phyloP scores from a whole-genome alignment of 768 basidiomycete genomes.

The Mycena maculata region DNA sequence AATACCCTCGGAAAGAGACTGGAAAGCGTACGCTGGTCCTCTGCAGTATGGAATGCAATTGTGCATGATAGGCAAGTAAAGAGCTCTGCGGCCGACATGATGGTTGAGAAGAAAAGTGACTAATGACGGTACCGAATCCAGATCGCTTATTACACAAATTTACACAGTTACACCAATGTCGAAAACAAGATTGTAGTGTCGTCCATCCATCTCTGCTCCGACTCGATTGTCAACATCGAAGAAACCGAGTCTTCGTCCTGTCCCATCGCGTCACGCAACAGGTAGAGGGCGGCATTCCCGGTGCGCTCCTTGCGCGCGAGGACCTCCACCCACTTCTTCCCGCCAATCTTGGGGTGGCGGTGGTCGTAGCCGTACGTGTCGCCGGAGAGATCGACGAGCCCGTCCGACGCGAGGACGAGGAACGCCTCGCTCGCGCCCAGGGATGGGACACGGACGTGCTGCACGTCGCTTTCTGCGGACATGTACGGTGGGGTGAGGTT shows the following conservation, averaged over 20 bases:
- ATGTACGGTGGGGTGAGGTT: slow-evolving; percentile 67
- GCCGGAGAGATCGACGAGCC: slow-evolving; percentile 59
- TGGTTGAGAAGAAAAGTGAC: slow-evolving; percentile 17
- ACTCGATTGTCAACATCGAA: slow-evolving; percentile 61
- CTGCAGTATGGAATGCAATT: slow-evolving; percentile 85
- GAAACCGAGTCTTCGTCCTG: slow-evolving; percentile 58
- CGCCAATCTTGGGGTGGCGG: slow-evolving; percentile 38
- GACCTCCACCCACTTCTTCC: slow-evolving; percentile 51
- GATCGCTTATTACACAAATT: no score
- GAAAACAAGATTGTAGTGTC: slow-evolving; percentile 65
- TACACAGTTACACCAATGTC: slow-evolving; percentile 34
- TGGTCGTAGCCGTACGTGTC: slow-evolving; percentile 43
- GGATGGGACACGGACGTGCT: slow-evolving; percentile 49
- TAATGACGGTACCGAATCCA: background rate
- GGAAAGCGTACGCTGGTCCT: slow-evolving; percentile 79
- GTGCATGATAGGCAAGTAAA: slow-evolving; percentile 94
- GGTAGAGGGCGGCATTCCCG: slow-evolving; percentile 49
- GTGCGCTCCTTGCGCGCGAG: slow-evolving; percentile 38
- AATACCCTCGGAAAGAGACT: background rate
- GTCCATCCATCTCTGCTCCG: slow-evolving; percentile 64
- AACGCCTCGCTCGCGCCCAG: slow-evolving; percentile 41
- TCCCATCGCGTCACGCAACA: slow-evolving; percentile 60
- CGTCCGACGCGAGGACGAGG: slow-evolving; percentile 65
- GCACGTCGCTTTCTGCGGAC: slow-evolving; percentile 56
- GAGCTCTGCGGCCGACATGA: slow-evolving; percentile 54